These are phyloP conservation scores for Malassezia brasiliensis DNA, from an alignment of 1,284 basidiomycete genomes.

Conservation along the genomic window DNA sequence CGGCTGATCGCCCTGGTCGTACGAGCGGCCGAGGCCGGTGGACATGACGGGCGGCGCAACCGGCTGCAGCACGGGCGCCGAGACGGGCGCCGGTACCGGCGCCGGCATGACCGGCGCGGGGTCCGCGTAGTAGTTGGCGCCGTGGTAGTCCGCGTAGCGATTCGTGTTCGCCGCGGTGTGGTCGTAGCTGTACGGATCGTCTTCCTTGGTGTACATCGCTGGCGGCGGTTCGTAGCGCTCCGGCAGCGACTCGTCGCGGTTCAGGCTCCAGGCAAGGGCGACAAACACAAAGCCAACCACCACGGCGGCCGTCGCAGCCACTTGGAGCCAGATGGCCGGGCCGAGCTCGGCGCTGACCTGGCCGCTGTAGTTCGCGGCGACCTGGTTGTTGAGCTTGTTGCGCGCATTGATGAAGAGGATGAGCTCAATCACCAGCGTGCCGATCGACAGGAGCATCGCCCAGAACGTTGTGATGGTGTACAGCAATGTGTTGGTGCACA, in stretches of 20 bases:
- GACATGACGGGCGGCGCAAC: not conserved
- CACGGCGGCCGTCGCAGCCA: slow-evolving; percentile 30
- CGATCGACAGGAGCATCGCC: slow-evolving; percentile 29
- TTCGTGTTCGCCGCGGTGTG: not conserved
- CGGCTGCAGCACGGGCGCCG: not conserved
- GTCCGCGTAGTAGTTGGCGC: not conserved
- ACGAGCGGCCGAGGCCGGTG: not conserved
- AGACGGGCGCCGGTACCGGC: not conserved
- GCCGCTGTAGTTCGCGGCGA: not conserved
- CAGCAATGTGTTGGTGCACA: slow-evolving; percentile 33
- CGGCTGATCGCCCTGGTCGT: slow-evolving; percentile 1
- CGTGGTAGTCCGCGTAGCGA: not conserved
- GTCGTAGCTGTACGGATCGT: slow-evolving; percentile 23
- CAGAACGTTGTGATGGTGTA: slow-evolving; percentile 31
- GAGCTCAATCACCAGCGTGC: slow-evolving; percentile 28
- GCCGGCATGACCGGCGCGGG: not conserved
- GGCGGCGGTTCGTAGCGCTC: slow-evolving; percentile 16
- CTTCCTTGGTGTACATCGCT: slow-evolving; percentile 24
- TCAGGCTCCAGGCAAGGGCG: slow-evolving; percentile 23
- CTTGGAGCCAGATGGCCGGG: slow-evolving; percentile 37
- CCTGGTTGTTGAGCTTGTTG: slow-evolving; percentile 11
- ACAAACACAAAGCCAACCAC: slow-evolving; percentile 31
- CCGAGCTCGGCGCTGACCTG: slow-evolving; percentile 17
- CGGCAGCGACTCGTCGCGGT: slow-evolving; percentile 11
- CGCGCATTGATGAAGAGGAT: slow-evolving; percentile 30